A percentile compares a stretch with the other conserved stretches of the same genome.
Conservation (phyloP, 2,329 filamentous ascomycete genomes). For the Calonectria montana region DNA sequence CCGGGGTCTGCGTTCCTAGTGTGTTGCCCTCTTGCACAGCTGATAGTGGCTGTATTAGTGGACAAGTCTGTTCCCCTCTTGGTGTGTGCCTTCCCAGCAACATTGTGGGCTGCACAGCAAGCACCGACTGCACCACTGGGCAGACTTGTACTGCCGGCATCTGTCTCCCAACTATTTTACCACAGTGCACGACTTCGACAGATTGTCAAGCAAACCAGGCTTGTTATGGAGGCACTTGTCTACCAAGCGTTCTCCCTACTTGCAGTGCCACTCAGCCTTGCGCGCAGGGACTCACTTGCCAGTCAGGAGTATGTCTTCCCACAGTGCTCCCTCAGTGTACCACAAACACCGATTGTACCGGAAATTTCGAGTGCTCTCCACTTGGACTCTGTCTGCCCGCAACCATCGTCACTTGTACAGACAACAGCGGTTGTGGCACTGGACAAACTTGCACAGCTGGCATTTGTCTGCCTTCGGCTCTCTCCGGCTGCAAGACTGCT, state of each 20-base stretch:
- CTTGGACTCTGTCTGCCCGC: constrained; percentile 1
- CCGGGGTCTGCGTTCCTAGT: neutral
- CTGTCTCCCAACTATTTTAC: neutral
- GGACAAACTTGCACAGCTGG: constrained; percentile 1
- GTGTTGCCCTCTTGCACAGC: neutral
- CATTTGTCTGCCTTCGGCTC: neutral
- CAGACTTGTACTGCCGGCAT: neutral
- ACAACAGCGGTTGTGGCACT: neutral
- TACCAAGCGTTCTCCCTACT: neutral
- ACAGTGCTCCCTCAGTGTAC: neutral
- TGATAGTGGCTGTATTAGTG: neutral
- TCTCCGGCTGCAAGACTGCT: neutral
- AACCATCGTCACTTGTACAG: neutral
- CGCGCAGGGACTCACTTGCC: neutral
- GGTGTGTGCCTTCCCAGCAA: neutral
- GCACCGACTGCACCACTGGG: neutral
- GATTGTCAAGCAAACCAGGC: neutral
- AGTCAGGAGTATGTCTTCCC: neutral
- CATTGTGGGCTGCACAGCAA: neutral
- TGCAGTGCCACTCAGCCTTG: neutral
- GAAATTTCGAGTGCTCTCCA: neutral
- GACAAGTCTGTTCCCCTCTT: neutral
- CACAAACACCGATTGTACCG: neutral
- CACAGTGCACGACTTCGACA: neutral
- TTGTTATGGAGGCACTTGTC: neutral